phyloP scores from a whole-genome alignment of 345 rosid genomes.

The Salix brachista region DNA sequence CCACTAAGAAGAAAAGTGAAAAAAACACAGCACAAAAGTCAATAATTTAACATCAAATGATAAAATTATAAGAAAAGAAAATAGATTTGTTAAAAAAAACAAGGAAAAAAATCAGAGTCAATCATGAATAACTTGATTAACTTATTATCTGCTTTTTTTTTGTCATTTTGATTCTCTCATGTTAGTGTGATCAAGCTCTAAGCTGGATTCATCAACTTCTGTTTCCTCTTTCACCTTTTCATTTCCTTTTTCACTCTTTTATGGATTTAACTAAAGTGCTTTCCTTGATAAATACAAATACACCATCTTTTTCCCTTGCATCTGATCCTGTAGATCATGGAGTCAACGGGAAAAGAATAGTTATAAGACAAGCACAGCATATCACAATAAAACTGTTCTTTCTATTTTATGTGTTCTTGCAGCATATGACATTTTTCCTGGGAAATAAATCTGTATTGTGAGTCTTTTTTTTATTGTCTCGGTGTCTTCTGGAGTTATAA shows the following conservation, averaged over 20 bases:
- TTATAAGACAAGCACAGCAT: background rate
- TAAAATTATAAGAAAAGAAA: too few species aligned
- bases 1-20: too few species aligned
- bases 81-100: too few species aligned
- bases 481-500: constrained; percentile 51
- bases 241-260: background rate
- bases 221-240: background rate
- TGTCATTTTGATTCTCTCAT: background rate
- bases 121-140: too few species aligned
- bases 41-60: too few species aligned
- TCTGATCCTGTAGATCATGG: background rate
- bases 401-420: background rate
- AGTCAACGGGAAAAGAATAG: background rate
- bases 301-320: background rate
- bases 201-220: background rate
- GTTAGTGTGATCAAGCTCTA: background rate
- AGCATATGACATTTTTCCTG: too few species aligned
- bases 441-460: background rate
- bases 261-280: background rate
- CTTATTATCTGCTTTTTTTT: too few species aligned
- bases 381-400: background rate
- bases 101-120: too few species aligned
- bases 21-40: too few species aligned
- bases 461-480: constrained; percentile 42
- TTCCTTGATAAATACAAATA: background rate